Conservation (phyloP, 2,329 filamentous ascomycete genomes). For the Phialemoniopsis sp. region DNA sequence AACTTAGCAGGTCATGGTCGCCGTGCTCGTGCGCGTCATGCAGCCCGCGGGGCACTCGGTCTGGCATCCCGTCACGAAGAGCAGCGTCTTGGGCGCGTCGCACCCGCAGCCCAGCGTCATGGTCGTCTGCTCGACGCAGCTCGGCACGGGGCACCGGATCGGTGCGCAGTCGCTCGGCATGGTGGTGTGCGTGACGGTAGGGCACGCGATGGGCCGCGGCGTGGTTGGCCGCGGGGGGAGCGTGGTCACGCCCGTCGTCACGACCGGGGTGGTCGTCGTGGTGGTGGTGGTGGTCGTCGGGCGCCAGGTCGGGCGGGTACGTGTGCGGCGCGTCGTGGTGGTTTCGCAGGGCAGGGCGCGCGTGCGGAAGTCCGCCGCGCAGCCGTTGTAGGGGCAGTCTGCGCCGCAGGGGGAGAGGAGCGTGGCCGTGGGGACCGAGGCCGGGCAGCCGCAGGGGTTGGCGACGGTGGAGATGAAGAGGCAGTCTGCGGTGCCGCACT, state of each 20-base stretch:
- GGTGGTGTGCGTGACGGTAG: conserved; percentile 26
- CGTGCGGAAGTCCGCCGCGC: conserved; percentile 18
- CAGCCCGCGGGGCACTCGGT: conserved; percentile 25
- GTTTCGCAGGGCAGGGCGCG: conserved; percentile 12
- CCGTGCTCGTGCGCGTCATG: conserved; percentile 22
- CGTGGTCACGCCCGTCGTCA: conserved; percentile 19
- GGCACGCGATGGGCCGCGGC: conserved; percentile 17
- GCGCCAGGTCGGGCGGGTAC: conserved; percentile 9
- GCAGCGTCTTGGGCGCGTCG: conserved; percentile 21
- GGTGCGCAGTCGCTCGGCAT: conserved; percentile 23
- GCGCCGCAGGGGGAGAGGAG: conserved; percentile 20
- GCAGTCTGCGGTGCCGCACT: conserved; percentile 18
- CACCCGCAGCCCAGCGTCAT: conserved; percentile 28
- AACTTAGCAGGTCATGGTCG: conserved; percentile 11
- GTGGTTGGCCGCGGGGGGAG: conserved; percentile 10
- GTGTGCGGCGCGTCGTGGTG: conserved; percentile 13
- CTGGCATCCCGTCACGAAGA: conserved; percentile 26
- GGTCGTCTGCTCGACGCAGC: conserved; percentile 20
- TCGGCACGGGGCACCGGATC: conserved; percentile 28
- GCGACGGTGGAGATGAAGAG: conserved; percentile 16
- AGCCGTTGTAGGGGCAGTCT: conserved; percentile 20
- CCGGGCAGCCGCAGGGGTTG: conserved; percentile 20
- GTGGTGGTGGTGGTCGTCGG: conserved; percentile 14
- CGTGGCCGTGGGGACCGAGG: conserved; percentile 18
- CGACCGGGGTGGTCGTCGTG: conserved; percentile 8